phyloP scores from a whole-genome alignment of 2,329 filamentous ascomycete genomes.

The Pyricularia sp. region DNA sequence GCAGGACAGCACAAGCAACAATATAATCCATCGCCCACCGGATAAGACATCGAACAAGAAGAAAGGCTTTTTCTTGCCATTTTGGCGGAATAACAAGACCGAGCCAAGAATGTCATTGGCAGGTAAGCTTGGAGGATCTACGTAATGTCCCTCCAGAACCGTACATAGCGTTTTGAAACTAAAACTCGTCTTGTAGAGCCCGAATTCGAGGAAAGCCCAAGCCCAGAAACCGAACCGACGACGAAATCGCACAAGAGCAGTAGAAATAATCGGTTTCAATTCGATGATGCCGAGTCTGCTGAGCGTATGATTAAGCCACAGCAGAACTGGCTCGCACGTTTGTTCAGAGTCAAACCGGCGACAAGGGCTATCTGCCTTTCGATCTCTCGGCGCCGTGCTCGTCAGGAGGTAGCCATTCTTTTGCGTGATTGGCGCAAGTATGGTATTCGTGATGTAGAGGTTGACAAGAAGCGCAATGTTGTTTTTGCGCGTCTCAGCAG shows the following conservation, averaged over 20 bases:
- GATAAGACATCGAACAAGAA: constrained; percentile 18
- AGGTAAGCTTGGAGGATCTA: constrained; percentile 19
- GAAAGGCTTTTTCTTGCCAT: constrained; percentile 40
- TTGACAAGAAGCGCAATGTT: constrained; percentile 67
- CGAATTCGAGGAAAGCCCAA: constrained; percentile 18
- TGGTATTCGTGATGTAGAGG: constrained; percentile 66
- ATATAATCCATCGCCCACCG: not conserved
- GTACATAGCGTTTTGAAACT: not conserved
- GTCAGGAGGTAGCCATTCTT: constrained; percentile 63
- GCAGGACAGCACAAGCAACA: not conserved
- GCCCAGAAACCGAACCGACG: constrained; percentile 12
- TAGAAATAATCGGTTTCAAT: not conserved
- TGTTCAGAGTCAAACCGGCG: constrained; percentile 82
- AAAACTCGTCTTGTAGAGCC: constrained; percentile 12
- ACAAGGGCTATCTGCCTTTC: constrained; percentile 62
- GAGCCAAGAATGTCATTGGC: constrained; percentile 29
- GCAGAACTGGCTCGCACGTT: constrained; percentile 77
- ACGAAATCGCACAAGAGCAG: constrained; percentile 12
- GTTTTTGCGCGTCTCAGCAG: constrained; percentile 67
- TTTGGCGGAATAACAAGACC: constrained; percentile 37
- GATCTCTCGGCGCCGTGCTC: constrained; percentile 56
- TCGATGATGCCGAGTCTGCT: constrained; percentile 24
- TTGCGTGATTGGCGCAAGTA: constrained; percentile 70
- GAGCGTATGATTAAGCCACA: constrained; percentile 49
- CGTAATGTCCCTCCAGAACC: not conserved